phyloP scores from a whole-genome alignment of 2,329 filamentous ascomycete genomes.

The Fusarium chlamydosporum region DNA sequence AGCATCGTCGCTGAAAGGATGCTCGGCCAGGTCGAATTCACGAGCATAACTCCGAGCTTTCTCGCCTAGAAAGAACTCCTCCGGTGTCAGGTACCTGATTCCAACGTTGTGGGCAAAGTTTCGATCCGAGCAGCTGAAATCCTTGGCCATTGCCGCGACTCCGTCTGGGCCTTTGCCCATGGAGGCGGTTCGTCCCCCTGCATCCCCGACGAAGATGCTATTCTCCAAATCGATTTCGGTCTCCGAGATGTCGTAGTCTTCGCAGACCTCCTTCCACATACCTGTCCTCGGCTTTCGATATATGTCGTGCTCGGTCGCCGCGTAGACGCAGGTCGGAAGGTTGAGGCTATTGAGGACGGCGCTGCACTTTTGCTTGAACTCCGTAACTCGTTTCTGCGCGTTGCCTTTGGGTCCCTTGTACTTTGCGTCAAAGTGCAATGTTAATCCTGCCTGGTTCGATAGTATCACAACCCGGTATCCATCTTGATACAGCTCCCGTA shows the following conservation, averaged over 20 bases:
- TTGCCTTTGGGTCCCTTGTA: constrained; percentile 70
- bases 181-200: constrained; percentile 71
- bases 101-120: constrained; percentile 90
- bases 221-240: constrained; percentile 74
- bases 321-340: constrained; percentile 84
- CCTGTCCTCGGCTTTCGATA: constrained; percentile 89
- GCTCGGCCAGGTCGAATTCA: constrained; percentile 77
- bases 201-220: constrained; percentile 93
- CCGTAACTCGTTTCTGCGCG: constrained; percentile 73
- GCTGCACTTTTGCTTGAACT: constrained; percentile 86
- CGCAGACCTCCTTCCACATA: constrained; percentile 81
- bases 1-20: constrained; percentile 56
- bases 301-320: constrained; percentile 84
- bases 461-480: constrained; percentile 84
- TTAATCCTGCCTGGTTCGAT: constrained; percentile 90
- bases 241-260: constrained; percentile 71
- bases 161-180: constrained; percentile 44
- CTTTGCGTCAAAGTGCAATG: constrained; percentile 80
- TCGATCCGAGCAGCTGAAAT: constrained; percentile 77
- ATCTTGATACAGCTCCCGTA: constrained; percentile 77
- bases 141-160: constrained; percentile 59
- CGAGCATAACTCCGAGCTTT: constrained; percentile 74
- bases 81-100: constrained; percentile 85
- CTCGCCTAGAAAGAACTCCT: constrained; percentile 88
- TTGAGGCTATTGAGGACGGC: constrained; percentile 79